Evolutionary conservation across 768 basidiomycete genomes (phyloP), one percentile per base, ranked within the genome.

Genomic region (Mycena venus): DNA sequence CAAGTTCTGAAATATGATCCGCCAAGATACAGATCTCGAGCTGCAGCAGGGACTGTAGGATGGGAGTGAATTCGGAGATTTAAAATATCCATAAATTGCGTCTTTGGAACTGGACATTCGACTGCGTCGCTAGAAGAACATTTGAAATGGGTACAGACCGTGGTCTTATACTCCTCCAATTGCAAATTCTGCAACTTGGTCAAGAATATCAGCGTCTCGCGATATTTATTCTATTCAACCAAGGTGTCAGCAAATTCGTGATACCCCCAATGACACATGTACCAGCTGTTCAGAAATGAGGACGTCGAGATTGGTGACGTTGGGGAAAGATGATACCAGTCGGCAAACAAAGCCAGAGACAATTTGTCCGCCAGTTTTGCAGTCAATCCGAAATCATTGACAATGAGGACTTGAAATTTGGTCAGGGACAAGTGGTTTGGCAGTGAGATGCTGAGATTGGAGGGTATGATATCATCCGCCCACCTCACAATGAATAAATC

Each of bases 251-350:
- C 36, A 38, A 10, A 38, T 1, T 38, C 31, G 40, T 14, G 8
- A 36, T 60, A 36, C 14, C 17, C 0, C 3, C 17, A 8, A 23
- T 9, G 7, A 7, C 7, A 17, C 7, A 51, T 67, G 23, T 47
- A 63, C 67, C 36, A 69, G 27, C 5, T 12, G 51, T 25, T 56
- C 6, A 23, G 15, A 56, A 12, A 69, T 56, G 40, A 59, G 44
- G 38, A 66, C 31, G 21, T 66, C 47, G n/a, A 70, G 68, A 66
- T 70, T 34, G 1, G 60, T 63, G 21, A 73, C 34, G 51, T 73
- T 73, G 8, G 66, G 72, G n/a, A 73, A 73, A 4, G 72, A 73
- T 4, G 66, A 25, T 6, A 58, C 66, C n/a, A 73, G n/a, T 4
- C 60, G 27, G 51, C 36, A 17, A 73, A 53, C 10, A 66, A 68